Evolutionary conservation across 129 eudicot species (phyloP), one percentile per base, ranked within the genome.

Genomic region (Lactuca sativa): DNA sequence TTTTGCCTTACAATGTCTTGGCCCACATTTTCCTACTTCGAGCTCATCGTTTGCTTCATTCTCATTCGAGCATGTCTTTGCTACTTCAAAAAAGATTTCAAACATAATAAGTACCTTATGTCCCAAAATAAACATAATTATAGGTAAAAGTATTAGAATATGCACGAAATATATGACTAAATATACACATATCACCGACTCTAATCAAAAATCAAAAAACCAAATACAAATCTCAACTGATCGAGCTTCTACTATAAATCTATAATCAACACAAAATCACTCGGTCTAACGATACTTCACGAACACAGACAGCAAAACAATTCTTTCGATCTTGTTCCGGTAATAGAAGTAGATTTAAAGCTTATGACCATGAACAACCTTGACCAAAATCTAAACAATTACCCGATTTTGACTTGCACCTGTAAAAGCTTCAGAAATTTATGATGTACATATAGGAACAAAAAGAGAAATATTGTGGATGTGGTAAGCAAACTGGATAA

Each of bases 361-460:
- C n/a, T 7, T 5, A 7, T 8, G 57, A 66, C 16, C 15, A 21
- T 44, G 55, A 56, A 66, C 5, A 57, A 62, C 12, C 25, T 59
- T 59, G 0, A 37, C 31, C 16, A 47, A 8, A 3, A 38, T 57
- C 48, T 7, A 13, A 73, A 13, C 36, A 53, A 10, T 3, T 30
- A 48, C 40, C 10, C 9, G 14, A 58, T 13, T 47, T 48, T 33
- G 13, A 71, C 6, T 43, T 14, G 67, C 17, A 32, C 9, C 4
- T 15, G 60, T 43, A 7, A 13, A 32, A 59, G 2, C 7, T 33
- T 18, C 3, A 40, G 74, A 18, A 41, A 32, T 25, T 52, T 2
- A 37, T 30, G 63, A 67, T 62, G 69, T 67, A 76, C 53, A 59
- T 43, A 59, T 49, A 58, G 67, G 67, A 74, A 25, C 30, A 1